Evolutionary conservation across 2,329 filamentous ascomycete species (phyloP).

Genomic region (Ophiostoma triangulosporum): DNA sequence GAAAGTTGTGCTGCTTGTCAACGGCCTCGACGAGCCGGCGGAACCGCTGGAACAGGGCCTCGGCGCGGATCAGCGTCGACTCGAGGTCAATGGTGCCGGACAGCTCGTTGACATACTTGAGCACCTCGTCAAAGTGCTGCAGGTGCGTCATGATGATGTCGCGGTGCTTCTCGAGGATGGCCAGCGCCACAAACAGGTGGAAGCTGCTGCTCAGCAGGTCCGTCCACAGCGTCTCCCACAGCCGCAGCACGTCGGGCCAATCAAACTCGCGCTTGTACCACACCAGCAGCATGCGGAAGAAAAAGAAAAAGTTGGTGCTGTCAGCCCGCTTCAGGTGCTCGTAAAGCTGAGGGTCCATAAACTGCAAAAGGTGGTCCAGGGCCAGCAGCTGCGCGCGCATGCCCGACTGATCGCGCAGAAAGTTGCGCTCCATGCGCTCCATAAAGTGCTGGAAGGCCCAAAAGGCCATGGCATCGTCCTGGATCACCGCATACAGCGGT

Average conservation of each 20-base stretch:
- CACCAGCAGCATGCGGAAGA: slow-evolving; percentile 96
- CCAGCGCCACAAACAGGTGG: slow-evolving; percentile 85
- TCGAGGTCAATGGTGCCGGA: slow-evolving; percentile 86
- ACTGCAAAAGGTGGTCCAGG: slow-evolving; percentile 86
- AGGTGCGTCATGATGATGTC: slow-evolving; percentile 93
- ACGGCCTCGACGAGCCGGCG: slow-evolving; percentile 79
- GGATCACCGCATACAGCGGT: slow-evolving; percentile 91
- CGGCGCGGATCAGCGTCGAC: slow-evolving; percentile 73
- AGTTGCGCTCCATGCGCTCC: slow-evolving; percentile 96
- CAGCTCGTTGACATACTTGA: slow-evolving; percentile 97
- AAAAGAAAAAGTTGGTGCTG: slow-evolving; percentile 98
- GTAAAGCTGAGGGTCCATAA: slow-evolving; percentile 93
- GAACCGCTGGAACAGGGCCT: slow-evolving; percentile 78
- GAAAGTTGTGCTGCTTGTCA: slow-evolving; percentile 83
- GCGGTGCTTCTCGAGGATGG: slow-evolving; percentile 91
- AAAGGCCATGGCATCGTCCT: slow-evolving; percentile 93
- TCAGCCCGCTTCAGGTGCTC: slow-evolving; percentile 79
- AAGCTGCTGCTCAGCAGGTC: slow-evolving; percentile 82
- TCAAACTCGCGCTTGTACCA: slow-evolving; percentile 98
- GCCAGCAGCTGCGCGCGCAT: slow-evolving; percentile 88
- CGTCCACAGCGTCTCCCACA: slow-evolving; percentile 94
- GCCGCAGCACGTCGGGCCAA: slow-evolving; percentile 70
- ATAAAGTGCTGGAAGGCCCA: slow-evolving; percentile 96
- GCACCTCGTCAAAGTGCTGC: slow-evolving; percentile 86
- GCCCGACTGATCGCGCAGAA: slow-evolving; percentile 85